Percentiles rank a stretch among this genome's conserved stretches.
phyloP scores from a whole-genome alignment of 1,284 basidiomycete species.

The Rugosomyces carneus region DNA sequence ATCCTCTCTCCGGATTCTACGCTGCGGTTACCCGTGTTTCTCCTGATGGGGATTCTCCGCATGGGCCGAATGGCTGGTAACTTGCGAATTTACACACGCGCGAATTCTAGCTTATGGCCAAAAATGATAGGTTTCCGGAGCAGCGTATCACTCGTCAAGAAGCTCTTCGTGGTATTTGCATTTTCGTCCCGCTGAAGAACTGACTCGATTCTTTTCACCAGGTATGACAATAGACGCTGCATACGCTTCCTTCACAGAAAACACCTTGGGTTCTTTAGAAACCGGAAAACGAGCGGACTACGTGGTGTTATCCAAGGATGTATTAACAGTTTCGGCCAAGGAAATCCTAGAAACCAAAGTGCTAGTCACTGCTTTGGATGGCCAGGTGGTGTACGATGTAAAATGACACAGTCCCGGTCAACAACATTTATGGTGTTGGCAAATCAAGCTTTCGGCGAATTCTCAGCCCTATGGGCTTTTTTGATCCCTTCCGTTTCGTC shows the following conservation, averaged over 20 bases:
- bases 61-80: constrained; percentile 79
- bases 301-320: constrained; percentile 75
- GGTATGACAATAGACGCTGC: constrained; percentile 69
- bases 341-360: constrained; percentile 70
- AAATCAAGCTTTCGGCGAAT: not conserved
- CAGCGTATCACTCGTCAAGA: constrained; percentile 73
- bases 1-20: constrained; percentile 77
- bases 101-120: not conserved
- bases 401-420: constrained; percentile 6
- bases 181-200: not conserved
- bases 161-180: constrained; percentile 51
- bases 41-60: constrained; percentile 69
- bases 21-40: constrained; percentile 79
- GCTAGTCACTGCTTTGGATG: constrained; percentile 76
- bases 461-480: not conserved
- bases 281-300: constrained; percentile 82
- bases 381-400: constrained; percentile 56
- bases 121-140: constrained; percentile 64
- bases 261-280: constrained; percentile 63
- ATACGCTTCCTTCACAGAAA: constrained; percentile 81
- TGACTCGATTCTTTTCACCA: constrained; percentile 15
- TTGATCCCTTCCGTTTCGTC: not conserved
- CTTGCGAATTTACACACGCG: not conserved
- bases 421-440: too few relatives aligned
- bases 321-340: constrained; percentile 60